Evolutionary conservation across 2,329 filamentous ascomycete species (phyloP).

Genomic region (Leptographium procerum): DNA sequence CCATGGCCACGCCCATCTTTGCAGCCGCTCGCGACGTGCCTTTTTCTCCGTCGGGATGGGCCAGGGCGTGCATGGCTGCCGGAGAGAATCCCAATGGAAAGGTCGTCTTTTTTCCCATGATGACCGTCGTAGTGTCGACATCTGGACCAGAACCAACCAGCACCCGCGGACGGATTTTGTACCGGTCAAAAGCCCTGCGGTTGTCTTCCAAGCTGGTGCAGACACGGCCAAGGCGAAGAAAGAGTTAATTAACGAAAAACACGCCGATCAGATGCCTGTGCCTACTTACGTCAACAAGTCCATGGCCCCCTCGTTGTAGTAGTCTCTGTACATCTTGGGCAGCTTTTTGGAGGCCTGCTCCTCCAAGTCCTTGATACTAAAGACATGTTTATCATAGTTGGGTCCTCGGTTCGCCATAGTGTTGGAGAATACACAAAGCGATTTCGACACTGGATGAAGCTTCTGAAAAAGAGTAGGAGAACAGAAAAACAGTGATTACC

Average conservation of each 20-base stretch:
- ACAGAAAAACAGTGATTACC: background rate
- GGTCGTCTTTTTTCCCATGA: constrained; percentile 28
- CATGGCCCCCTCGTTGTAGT: constrained; percentile 47
- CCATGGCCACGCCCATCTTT: constrained; percentile 31
- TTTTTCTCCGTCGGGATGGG: constrained; percentile 39
- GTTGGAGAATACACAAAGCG: background rate
- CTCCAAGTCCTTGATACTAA: constrained; percentile 4
- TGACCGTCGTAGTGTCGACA: constrained; percentile 20
- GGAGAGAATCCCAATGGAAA: constrained; percentile 43
- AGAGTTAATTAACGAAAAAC: background rate
- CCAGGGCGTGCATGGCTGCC: constrained; percentile 39
- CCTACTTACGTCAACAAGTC: constrained; percentile 32
- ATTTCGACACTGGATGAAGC: background rate
- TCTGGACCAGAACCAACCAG: constrained; percentile 15
- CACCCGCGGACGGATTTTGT: constrained; percentile 35
- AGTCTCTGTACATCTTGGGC: constrained; percentile 24
- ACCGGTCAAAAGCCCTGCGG: constrained; percentile 36
- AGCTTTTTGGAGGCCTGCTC: constrained; percentile 1
- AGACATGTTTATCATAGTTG: constrained; percentile 1
- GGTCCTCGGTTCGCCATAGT: constrained; percentile 3
- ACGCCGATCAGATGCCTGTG: background rate
- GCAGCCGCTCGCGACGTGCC: constrained; percentile 36
- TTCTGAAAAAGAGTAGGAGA: background rate
- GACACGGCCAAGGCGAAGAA: background rate
- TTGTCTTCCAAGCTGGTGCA: constrained; percentile 34